Base-by-base conservation (phyloP, 768 basidiomycete species). In the Agrocybe praecox region DNA sequence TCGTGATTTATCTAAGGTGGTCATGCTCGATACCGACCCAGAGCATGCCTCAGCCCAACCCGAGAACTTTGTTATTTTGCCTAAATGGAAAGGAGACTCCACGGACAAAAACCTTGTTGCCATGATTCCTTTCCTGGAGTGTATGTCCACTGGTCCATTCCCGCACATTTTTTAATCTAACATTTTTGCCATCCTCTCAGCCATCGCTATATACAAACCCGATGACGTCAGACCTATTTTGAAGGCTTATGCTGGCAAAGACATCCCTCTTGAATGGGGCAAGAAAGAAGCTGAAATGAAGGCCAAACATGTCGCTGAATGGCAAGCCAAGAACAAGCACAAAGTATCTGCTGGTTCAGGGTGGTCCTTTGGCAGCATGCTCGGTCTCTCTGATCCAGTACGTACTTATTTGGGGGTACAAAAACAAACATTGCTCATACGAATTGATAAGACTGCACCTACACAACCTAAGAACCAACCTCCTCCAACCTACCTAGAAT, bases 121-220 rank as follows among this genome's bases (percentile, higher is more conserved):
- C n/a, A 82, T 98, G 80, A 95, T 99, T 62, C 96, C 96, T 0
- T 98, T 98, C 87, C 81, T 99, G 4, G 97, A 98, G 77, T 94
- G 94, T 81, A 65, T 8, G 78, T 70, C 19, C 4, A 9, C 26
- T 48, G 15, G 48, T 58, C 7, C 21, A 49, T 24, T 1, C 21
- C 15, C 23, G 5, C 40, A 7, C 40, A 7, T 45, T 1, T 44
- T 11, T 52, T 46, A 23, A 52, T 52, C 46, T 46, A 52, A 55
- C 15, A 52, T 42, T 19, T 17, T 49, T 46, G 33, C 12, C 36
- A 40, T 40, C n/a, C 4, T 40, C 36, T 15, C 64, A 96, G 96
- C 97, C 7, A 89, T 99, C 57, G 96, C 87, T 0, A 96, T 98
- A 62, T 95, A 94, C 76, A 88, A 87, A 59, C 88, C 92, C 1